A percentile compares a stretch with the other conserved stretches of the same genome.
Conservation (phyloP, 306 rosid species). For the Glycyrrhiza uralensis region DNA sequence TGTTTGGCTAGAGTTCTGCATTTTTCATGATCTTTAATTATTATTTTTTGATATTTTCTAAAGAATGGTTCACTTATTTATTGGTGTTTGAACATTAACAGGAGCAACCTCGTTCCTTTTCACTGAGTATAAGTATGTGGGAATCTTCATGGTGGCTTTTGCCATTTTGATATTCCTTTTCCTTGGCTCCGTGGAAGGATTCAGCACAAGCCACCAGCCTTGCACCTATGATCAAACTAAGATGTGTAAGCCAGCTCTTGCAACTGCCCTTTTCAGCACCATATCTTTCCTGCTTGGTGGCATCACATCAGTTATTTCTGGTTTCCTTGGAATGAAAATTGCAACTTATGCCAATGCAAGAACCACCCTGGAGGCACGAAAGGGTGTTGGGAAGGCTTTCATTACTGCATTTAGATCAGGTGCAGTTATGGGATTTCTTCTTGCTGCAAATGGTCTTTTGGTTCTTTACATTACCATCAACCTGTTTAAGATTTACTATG, state of each 20-base stretch:
- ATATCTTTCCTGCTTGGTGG: conserved; percentile 82
- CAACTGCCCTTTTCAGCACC: conserved; percentile 83
- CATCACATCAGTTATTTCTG: conserved; percentile 77
- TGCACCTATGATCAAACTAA: conserved; percentile 66
- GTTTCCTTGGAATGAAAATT: conserved; percentile 97
- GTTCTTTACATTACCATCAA: conserved; percentile 78
- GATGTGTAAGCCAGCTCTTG: conserved; percentile 85
- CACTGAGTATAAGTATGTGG: conserved; percentile 77
- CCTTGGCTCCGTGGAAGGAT: conserved; percentile 96
- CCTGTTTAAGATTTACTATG: conserved; percentile 83
- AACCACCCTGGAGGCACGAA: conserved; percentile 89
- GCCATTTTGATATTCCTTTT: conserved; percentile 80
- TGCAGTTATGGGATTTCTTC: conserved; percentile 97
- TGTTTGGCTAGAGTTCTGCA: not conserved
- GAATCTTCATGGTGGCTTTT: conserved; percentile 83
- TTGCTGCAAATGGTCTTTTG: conserved; percentile 92
- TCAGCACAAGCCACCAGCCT: conserved; percentile 66
- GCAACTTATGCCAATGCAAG: conserved; percentile 97
- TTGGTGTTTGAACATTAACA: conserved; percentile 35
- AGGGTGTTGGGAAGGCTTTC: conserved; percentile 96
- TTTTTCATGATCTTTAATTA: not conserved
- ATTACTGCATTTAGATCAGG: conserved; percentile 89
- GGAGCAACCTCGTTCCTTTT: conserved; percentile 96
- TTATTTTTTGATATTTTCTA: not conserved
- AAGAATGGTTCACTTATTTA: conserved; percentile 21